Evolutionary conservation across 208 protist genomes (phyloP).

Genomic region (Histomonas meleagridis): DNA sequence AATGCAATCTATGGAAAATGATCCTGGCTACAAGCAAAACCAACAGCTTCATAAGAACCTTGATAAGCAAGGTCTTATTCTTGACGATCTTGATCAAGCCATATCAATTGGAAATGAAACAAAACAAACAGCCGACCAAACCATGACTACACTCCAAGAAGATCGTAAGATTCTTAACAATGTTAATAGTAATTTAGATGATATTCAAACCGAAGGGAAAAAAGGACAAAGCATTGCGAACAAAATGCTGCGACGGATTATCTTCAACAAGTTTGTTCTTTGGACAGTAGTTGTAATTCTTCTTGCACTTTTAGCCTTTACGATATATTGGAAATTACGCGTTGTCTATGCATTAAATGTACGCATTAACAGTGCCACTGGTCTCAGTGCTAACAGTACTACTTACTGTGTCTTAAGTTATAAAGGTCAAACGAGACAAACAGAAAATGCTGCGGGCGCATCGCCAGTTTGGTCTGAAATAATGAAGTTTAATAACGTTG

Average conservation of each 20-base stretch:
- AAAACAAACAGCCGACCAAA: neutral
- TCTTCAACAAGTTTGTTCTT: neutral
- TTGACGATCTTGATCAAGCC: conserved; percentile 18
- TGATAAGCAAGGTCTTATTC: neutral
- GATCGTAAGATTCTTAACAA: neutral
- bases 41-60: neutral
- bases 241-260: neutral
- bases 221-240: neutral
- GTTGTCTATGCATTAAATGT: no score
- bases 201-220: neutral
- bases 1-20: neutral
- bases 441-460: no score
- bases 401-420: no score
- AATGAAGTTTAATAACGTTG: no score
- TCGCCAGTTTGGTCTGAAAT: no score
- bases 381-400: no score
- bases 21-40: neutral
- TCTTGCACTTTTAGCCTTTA: neutral
- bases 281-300: conserved; percentile 4
- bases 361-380: no score
- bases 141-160: neutral
- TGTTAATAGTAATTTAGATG: neutral
- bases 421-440: no score
- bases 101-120: neutral
- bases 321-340: no score